Evolutionary conservation across 257 asterid species (phyloP).

Genomic region (Solanum lignicaule): DNA sequence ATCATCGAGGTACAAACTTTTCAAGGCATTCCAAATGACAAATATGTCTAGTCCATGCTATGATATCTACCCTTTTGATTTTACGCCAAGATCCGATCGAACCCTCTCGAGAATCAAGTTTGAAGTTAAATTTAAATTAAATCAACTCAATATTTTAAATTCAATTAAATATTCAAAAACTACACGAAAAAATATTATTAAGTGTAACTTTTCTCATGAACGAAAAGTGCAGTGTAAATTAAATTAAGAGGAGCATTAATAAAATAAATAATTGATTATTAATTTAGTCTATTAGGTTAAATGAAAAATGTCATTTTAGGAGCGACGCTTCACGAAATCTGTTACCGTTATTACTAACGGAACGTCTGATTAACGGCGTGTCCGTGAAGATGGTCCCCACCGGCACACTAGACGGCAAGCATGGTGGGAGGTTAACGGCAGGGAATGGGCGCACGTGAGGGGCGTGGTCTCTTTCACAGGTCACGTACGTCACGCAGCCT

Average conservation of each 20-base stretch:
- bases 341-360: not conserved
- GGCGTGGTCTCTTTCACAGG: slow-evolving; percentile 18
- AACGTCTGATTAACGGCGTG: slow-evolving; percentile 2
- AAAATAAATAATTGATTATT: not conserved
- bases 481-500: slow-evolving; percentile 28
- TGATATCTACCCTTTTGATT: not conserved
- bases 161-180: too few relatives aligned
- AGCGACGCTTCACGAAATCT: not conserved
- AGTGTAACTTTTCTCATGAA: not conserved
- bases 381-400: slow-evolving; percentile 30
- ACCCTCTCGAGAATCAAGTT: too few relatives aligned
- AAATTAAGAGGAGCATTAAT: not conserved
- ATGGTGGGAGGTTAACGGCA: slow-evolving; percentile 35
- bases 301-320: not conserved
- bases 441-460: slow-evolving; percentile 62
- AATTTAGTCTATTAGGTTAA: not conserved
- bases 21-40: not conserved
- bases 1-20: not conserved
- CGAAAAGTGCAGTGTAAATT: too few relatives aligned
- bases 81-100: not conserved
- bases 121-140: too few relatives aligned
- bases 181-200: too few relatives aligned
- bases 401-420: slow-evolving; percentile 41
- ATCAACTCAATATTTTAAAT: not conserved
- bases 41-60: not conserved